Evolutionary conservation across 768 basidiomycete species (phyloP), one percentile per base, ranked within the genome.

Genomic region (Sutorius australiensis): DNA sequence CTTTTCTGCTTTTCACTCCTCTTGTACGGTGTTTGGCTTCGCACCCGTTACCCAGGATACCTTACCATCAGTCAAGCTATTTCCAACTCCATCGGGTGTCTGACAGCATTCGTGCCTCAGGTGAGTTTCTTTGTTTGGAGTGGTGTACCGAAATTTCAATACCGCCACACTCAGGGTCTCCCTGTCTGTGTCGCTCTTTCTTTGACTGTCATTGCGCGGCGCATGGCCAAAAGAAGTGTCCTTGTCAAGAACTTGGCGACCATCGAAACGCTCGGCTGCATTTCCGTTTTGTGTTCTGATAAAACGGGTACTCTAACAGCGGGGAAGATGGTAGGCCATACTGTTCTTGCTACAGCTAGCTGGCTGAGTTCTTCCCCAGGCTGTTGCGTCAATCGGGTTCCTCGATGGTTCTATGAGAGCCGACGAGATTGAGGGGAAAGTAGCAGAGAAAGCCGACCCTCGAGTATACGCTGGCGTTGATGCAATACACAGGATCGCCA

Each of bases 241-340:
- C 69, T 78, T 4, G 78, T 79, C 53, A 80, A 80, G 58, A 76
- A 74, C 44, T 67, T 82, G 53, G 75, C 77, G 34, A 81, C 77
- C 1, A 77, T 82, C 46, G 80, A 82, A 56, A 78, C 79, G 0
- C 71, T 82, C 3, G 80, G 80, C 0, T 70, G 72, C 17, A 78
- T 82, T 55, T 75, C 76, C 16, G 75, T 80, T 33, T 51, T 83
- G 19, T 79, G 79, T 60, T 77, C 78, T 6, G 82, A 83, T 66
- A 83, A 82, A 53, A 77, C 76, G 1, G 78, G 79, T n/a, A 80
- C 77, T 11, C 63, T 81, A 32, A 81, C 77, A 1, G 64, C 76
- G 41, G 77, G 75, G 24, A 71, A 71, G 56, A 82, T 82, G 81
- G 73, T 68, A 46, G 57, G 65, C 37, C 16, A 3, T 6, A 14